phyloP scores from a whole-genome alignment of 192 early-diverging fungal species.

The Coemansia biformis region DNA sequence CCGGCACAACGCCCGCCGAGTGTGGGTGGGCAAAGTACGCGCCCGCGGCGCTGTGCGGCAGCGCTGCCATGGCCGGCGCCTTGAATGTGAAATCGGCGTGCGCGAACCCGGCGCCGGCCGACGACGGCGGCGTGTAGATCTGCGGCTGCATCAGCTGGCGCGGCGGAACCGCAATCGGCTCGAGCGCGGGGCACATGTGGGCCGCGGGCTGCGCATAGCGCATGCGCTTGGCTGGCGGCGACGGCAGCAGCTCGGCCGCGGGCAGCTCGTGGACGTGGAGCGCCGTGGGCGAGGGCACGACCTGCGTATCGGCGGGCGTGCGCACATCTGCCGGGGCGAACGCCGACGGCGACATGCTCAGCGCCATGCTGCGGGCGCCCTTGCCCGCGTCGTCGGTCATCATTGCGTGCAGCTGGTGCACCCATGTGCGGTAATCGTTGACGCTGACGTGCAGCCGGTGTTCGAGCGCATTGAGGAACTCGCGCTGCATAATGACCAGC shows the following conservation, averaged over 20 bases:
- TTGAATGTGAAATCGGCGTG: no score
- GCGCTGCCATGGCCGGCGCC: no score
- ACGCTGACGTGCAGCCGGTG: conserved; percentile 68
- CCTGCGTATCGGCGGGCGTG: conserved; percentile 34
- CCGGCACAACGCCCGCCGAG: background rate
- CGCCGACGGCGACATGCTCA: conserved; percentile 8
- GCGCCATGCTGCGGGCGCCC: conserved; percentile 6
- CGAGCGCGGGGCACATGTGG: background rate
- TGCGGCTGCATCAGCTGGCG: background rate
- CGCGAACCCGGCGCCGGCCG: conserved; percentile 24
- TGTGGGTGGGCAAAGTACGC: background rate
- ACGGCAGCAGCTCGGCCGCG: no score
- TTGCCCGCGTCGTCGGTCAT: conserved; percentile 15
- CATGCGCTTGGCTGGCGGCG: conserved; percentile 45
- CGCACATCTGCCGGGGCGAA: conserved; percentile 5
- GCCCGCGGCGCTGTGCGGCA: no score
- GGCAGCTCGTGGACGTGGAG: no score
- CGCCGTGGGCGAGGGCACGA: no score
- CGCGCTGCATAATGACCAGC: conserved; percentile 83
- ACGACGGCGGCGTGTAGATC: conserved; percentile 32
- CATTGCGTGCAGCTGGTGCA: conserved; percentile 40
- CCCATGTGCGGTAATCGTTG: conserved; percentile 69
- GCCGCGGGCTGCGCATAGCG: conserved; percentile 7
- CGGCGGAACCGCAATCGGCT: background rate
- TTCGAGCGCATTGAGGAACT: conserved; percentile 72